Percentiles rank a stretch among this genome's conserved stretches.
phyloP scores from a whole-genome alignment of 2,329 filamentous ascomycete genomes.

The Metarhizium album region DNA sequence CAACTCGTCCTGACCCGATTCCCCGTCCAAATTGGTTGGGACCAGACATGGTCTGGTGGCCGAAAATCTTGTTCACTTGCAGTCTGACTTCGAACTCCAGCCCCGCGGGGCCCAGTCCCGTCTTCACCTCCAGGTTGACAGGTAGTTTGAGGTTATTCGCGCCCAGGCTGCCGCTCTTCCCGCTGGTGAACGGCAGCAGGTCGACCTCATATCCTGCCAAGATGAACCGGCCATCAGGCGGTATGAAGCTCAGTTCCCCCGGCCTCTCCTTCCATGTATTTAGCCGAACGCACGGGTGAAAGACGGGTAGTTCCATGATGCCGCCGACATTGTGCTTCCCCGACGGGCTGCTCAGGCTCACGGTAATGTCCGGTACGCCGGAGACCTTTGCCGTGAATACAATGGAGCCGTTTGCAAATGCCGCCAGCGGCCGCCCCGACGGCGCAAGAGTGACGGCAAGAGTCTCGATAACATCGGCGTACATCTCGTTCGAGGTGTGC shows the following conservation, averaged over 20 bases:
- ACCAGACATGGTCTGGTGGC: conserved; percentile 23
- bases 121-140: conserved; percentile 70
- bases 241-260: conserved; percentile 89
- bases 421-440: conserved; percentile 75
- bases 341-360: conserved; percentile 70
- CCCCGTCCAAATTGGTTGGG: conserved; percentile 31
- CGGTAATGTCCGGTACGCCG: conserved; percentile 79
- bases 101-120: conserved; percentile 61
- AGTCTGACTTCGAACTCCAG: conserved; percentile 84
- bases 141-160: conserved; percentile 67
- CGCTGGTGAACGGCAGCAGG: conserved; percentile 60
- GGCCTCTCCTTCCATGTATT: conserved; percentile 82
- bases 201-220: conserved; percentile 92
- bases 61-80: conserved; percentile 56
- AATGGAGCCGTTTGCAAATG: conserved; percentile 83
- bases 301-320: conserved; percentile 79
- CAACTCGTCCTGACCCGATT: conserved; percentile 28
- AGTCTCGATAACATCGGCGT: conserved; percentile 90
- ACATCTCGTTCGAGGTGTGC: conserved; percentile 94
- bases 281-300: conserved; percentile 88
- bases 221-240: conserved; percentile 88
- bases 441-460: conserved; percentile 81
- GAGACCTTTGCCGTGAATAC: conserved; percentile 94
- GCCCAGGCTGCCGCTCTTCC: conserved; percentile 42
- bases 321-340: conserved; percentile 65